These are phyloP conservation scores for Arachnomyces sp. DNA, from an alignment of 2,329 filamentous ascomycete species.

Conservation along the genomic window DNA sequence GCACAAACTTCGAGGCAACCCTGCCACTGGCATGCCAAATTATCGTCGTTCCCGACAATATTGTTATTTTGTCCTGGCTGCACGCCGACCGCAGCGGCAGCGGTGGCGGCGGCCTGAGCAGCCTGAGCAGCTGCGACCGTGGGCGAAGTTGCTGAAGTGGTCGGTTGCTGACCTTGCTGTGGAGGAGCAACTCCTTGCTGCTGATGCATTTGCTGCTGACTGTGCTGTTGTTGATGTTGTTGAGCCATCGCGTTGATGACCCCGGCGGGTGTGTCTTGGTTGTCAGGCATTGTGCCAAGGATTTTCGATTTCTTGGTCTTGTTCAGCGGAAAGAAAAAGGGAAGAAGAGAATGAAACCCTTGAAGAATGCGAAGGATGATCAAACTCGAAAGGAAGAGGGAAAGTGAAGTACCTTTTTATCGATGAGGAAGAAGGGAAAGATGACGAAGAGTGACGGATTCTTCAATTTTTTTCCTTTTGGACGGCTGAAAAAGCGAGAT, in stretches of 20 bases:
- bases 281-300: constrained; percentile 37
- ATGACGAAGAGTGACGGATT: not conserved
- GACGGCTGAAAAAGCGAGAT: not conserved
- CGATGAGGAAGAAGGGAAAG: constrained; percentile 6
- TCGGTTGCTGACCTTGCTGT: constrained; percentile 16
- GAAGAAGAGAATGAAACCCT: constrained; percentile 7
- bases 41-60: constrained; percentile 24
- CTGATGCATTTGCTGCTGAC: constrained; percentile 9
- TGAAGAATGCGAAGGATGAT: no score
- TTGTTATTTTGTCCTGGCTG: constrained; percentile 21
- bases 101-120: constrained; percentile 28
- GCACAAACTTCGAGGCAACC: constrained; percentile 54
- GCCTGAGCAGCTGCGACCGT: constrained; percentile 26
- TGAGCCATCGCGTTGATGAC: constrained; percentile 6
- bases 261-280: constrained; percentile 23
- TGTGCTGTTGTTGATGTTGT: constrained; percentile 8
- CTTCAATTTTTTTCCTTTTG: not conserved
- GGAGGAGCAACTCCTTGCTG: constrained; percentile 13
- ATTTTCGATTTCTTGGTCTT: constrained; percentile 21
- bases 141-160: constrained; percentile 24
- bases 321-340: constrained; percentile 5
- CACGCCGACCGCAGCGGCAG: constrained; percentile 29
- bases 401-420: constrained; percentile 19
- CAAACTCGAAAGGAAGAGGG: constrained; percentile 6
- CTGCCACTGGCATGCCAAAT: constrained; percentile 53